Evolutionary conservation across 2,329 filamentous ascomycete genomes (phyloP), one percentile per base, ranked within the genome.

Genomic region (Xylariaceae sp.): DNA sequence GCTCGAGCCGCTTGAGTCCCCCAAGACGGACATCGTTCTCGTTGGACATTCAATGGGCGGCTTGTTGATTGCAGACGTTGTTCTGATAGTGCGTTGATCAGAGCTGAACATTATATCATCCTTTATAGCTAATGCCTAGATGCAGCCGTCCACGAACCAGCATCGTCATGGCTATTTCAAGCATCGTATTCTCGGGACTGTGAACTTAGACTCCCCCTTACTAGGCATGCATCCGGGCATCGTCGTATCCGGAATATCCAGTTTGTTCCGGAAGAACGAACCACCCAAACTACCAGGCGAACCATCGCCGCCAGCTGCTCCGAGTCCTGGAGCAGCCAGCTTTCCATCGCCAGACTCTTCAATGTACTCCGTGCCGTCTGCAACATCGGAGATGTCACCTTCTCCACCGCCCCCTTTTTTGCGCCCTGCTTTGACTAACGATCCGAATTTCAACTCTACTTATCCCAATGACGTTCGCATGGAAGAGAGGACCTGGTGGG

Each of bases 41-140:
- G 78, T 96, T 2, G 92, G 92, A 0, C 92, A 96, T 73, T 95
- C 90, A 48, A 93, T 97, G 85, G 92, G 92, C 13, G 92, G 92
- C 1, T 79, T 97, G 23, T 74, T 97, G 30, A 84, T 88, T 30
- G 90, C 89, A 1, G 92, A 97, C 67, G 83, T 95, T 30, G 85
- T 85, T 2, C 76, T 96, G 50, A 81, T 88, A 72, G 81, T 80
- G 68, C 68, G 75, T 73, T 65, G 55, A 10, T 68, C 67, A 74
- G 1, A 8, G 37, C 18, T 50, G 23, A 4, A 4, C 37, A 13
- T 47, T 17, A 18, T 54, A 7, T 53, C 8, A 5, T 48, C 30
- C 44, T 45, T 30, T 15, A 18, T 52, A 11, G 52, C 66, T 67
- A 63, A 69, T 52, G 37, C 13, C 48, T 48, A 23, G 2, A 37